phyloP scores from a whole-genome alignment of 148 eudicot species.

The Heliamphora exappendiculata region DNA sequence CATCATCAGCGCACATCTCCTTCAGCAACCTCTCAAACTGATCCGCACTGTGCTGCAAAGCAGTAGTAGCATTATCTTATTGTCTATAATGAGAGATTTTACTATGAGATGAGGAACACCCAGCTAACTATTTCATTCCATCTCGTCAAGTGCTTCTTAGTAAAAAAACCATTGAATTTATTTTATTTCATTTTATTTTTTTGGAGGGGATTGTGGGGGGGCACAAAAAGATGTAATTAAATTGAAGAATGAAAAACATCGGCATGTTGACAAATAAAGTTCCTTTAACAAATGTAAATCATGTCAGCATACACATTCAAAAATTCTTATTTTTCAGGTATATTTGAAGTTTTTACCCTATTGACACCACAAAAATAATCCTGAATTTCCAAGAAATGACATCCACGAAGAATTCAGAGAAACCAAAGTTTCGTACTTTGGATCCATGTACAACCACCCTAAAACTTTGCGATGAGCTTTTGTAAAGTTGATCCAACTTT shows the following conservation, averaged over 20 bases:
- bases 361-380: not conserved
- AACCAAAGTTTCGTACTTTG: slow-evolving; percentile 50
- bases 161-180: too few relatives aligned
- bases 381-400: not conserved
- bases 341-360: not conserved
- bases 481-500: slow-evolving; percentile 93
- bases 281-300: not conserved
- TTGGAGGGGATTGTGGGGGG: not conserved
- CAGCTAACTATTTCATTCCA: not conserved
- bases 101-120: not conserved
- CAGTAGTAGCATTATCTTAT: slow-evolving; percentile 23
- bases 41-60: slow-evolving; percentile 98
- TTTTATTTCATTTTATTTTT: not conserved
- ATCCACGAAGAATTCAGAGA: not conserved
- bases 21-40: slow-evolving; percentile 88
- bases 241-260: too few relatives aligned
- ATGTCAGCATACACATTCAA: not conserved
- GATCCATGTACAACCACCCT: slow-evolving; percentile 99
- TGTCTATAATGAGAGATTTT: not conserved
- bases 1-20: slow-evolving; percentile 98
- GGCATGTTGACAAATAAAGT: not conserved
- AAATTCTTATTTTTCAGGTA: not conserved
- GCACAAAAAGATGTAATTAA: not conserved
- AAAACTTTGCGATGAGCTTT: slow-evolving; percentile 95
- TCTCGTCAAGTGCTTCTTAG: not conserved